Evolutionary conservation across 2,329 filamentous ascomycete genomes (phyloP).

Genomic region (Graphilbum fragrans): DNA sequence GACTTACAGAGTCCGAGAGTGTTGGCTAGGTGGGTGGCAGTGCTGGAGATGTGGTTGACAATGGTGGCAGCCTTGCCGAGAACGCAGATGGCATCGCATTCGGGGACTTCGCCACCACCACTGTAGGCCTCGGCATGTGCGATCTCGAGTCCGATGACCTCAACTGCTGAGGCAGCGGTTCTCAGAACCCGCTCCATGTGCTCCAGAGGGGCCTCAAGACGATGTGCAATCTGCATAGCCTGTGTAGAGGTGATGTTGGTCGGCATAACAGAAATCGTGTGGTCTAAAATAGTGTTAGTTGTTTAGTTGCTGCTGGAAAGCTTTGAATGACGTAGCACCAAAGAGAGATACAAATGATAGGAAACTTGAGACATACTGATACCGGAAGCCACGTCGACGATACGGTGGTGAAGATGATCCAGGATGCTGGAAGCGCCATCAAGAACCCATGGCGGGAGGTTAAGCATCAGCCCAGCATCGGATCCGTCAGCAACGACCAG

Average conservation of each 20-base stretch:
- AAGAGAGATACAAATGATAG: background rate
- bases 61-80: slow-evolving; percentile 4
- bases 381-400: background rate
- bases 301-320: background rate
- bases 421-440: background rate
- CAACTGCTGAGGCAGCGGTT: background rate
- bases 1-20: slow-evolving; percentile 1
- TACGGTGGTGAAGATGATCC: background rate
- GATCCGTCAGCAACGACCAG: background rate
- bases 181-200: background rate
- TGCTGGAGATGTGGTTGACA: background rate
- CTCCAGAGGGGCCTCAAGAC: background rate
- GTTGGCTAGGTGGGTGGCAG: background rate
- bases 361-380: background rate
- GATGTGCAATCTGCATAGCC: background rate
- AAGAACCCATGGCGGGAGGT: background rate
- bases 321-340: too few relatives aligned
- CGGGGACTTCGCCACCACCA: background rate
- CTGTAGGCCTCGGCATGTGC: too few relatives aligned
- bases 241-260: background rate
- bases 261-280: background rate
- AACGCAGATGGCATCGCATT: slow-evolving; percentile 3
- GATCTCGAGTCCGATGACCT: background rate
- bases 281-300: background rate
- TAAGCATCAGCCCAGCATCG: background rate